Percentiles rank a stretch among this genome's conserved stretches.
Conservation (phyloP, 257 asterid genomes). For the Coffea canephora region DNA sequence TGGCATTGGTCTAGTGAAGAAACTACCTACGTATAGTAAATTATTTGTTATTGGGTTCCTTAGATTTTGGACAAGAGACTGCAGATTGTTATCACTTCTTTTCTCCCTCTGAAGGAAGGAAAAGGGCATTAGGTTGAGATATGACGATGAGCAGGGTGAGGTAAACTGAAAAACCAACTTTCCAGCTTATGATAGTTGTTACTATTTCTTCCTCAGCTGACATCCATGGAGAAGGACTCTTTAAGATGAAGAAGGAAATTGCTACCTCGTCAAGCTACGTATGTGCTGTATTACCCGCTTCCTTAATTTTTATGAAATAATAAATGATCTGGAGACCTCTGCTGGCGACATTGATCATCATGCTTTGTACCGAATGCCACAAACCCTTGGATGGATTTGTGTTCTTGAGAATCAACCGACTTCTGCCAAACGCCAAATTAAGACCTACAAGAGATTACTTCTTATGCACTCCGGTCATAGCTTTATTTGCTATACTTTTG, state of each 20-base stretch:
- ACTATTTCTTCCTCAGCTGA: background rate
- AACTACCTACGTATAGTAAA: background rate
- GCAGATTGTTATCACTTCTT: background rate
- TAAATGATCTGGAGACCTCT: background rate
- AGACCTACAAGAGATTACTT: no score
- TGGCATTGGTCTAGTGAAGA: background rate
- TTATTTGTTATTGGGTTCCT: background rate
- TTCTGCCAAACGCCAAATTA: background rate
- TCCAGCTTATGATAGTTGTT: background rate
- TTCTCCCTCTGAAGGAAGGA: background rate
- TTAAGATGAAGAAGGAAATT: background rate
- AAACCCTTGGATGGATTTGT: background rate
- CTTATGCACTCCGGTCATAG: no score
- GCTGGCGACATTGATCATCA: background rate
- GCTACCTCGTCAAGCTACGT: background rate
- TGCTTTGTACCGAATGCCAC: background rate
- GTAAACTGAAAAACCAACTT: background rate
- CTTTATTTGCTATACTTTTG: no score
- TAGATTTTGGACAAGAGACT: background rate
- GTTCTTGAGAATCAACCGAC: background rate
- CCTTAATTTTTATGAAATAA: background rate
- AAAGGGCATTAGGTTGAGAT: background rate
- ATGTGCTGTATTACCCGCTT: no score
- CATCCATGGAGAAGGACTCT: background rate
- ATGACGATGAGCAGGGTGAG: background rate